phyloP scores from a whole-genome alignment of 805 yeast genomes.

The Ogataea trehaloabstinens region DNA sequence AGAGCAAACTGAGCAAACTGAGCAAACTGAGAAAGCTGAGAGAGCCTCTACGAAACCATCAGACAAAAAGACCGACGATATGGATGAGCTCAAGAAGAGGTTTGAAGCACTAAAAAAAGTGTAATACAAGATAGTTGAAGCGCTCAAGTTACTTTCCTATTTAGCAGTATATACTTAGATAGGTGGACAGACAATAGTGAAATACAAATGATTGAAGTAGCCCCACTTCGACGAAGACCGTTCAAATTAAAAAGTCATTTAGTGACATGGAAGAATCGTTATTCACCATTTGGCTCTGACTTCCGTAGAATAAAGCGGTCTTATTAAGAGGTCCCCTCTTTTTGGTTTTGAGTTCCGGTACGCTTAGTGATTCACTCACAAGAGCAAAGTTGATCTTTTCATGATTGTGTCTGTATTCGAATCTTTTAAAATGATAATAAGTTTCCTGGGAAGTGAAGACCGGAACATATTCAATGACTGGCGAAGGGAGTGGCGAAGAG shows the following conservation, averaged over 20 bases:
- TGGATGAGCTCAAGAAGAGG: constrained; percentile 31
- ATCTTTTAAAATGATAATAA: constrained; percentile 12
- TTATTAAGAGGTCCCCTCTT: constrained; percentile 29
- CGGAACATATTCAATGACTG: neutral
- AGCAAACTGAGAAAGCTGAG: neutral
- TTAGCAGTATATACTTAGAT: neutral
- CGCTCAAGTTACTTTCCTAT: constrained; percentile 1
- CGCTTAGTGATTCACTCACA: constrained; percentile 16
- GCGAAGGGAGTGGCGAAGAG: constrained; percentile 2
- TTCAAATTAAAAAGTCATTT: constrained; percentile 23
- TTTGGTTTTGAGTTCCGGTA: constrained; percentile 2
- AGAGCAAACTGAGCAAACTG: neutral
- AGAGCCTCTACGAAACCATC: neutral
- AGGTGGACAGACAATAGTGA: neutral
- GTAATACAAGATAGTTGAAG: constrained; percentile 7
- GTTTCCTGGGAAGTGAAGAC: neutral
- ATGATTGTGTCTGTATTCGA: constrained; percentile 29
- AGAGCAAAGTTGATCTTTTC: constrained; percentile 28
- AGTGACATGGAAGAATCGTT: constrained; percentile 20
- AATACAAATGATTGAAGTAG: neutral
- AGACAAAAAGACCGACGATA: constrained; percentile 13
- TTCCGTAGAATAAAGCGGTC: constrained; percentile 31
- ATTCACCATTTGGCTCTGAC: constrained; percentile 31
- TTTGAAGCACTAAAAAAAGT: constrained; percentile 45
- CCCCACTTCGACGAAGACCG: neutral